Evolutionary conservation across 1,284 basidiomycete genomes (phyloP), one percentile per base, ranked within the genome.

Genomic region (Trichosporon ovoides): DNA sequence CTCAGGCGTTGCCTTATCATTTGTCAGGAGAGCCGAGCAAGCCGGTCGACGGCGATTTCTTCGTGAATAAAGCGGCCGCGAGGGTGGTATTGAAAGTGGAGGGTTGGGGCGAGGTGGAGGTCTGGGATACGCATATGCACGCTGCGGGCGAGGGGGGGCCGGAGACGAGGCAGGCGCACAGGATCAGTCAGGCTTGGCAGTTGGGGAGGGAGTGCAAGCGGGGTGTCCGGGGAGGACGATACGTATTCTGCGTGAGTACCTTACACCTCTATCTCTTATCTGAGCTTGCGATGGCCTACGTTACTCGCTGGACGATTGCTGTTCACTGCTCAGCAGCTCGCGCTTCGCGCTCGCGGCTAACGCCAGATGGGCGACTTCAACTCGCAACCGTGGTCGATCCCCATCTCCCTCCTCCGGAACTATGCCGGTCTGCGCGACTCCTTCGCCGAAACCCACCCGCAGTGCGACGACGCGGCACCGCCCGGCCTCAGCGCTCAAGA

Each of bases 111-210:
- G 83, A 89, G 66, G 81, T 96, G 2, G 91, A 98, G 70, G 80
- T 98, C 38, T 94, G 92, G 80, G 90, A 90, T 66, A 98, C 95
- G 0, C 96, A 98, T 88, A 82, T 93, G 61, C 88, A 86, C 70
- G 91, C 91, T 1, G 89, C 87, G 72, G 90, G 89, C 7, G 94
- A 97, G 68, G 84, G 85, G 58, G 89, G 91, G 0, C 85, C 87
- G 3, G 88, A 89, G 69, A 82, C 87, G 58, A 81, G 84, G 63
- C 83, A 91, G 63, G 87, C 91, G 0, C 94, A 98, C 73, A 84
- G 95, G 52, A 82, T 97, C n/a, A 86, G 91, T 12, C 92, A 96
- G 73, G 88, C 93, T 49, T 98, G 91, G 89, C 90, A 98, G 76
- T 85, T 98, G 60, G 86, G 91, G 7, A 91, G 90, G 68, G 81